Evolutionary conservation across 1,284 basidiomycete species (phyloP), one percentile per base, ranked within the genome.

Genomic region (Rhodotorula sp.): DNA sequence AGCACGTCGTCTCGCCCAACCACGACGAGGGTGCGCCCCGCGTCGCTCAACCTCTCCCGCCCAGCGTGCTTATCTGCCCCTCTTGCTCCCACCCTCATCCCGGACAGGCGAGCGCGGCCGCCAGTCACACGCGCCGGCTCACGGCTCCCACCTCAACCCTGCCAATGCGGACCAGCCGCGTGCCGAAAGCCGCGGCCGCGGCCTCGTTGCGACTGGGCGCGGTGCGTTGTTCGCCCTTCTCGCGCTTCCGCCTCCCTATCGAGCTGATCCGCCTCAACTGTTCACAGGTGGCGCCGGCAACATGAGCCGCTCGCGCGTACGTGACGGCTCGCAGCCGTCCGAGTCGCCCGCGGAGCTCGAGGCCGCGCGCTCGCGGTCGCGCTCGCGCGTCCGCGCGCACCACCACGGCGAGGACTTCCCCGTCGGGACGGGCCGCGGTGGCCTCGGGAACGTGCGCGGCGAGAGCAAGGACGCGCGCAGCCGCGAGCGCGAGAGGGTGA

Each of bases 221-320:
- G 71, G 71, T 69, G 46, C 50, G 61, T 34, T 48, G 41, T 27
- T 19, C 41, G 9, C n/a, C 1, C 60, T 17, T 25, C 39, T 27
- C 12, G 17, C 15, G 8, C 25, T 44, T 22, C 37, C 39, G 19
- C 50, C 37, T 12, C 32, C 29, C 29, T 9, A 2, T 17, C 53
- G 0, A 15, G n/a, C 58, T 57, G 34, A 50, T 44, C 19, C 2
- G 25, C 5, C 25, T 37, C 25, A 7, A 27, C 22, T 32, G 12
- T 4, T 0, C 12, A 1, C 56, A 76, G 74, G 74, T n/a, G 74
- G 74, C 32, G 71, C 71, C 3, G 74, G 74, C 53, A 76, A 76
- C 72, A 76, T 76, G 74, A 69, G 66, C 1, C 74, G 72, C 53
- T 76, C 74, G 27, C 69, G 74, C 39, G 74, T 67, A 48, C 69